Conservation (phyloP, 345 rosid species). For the Lepidium aucheri region DNA sequence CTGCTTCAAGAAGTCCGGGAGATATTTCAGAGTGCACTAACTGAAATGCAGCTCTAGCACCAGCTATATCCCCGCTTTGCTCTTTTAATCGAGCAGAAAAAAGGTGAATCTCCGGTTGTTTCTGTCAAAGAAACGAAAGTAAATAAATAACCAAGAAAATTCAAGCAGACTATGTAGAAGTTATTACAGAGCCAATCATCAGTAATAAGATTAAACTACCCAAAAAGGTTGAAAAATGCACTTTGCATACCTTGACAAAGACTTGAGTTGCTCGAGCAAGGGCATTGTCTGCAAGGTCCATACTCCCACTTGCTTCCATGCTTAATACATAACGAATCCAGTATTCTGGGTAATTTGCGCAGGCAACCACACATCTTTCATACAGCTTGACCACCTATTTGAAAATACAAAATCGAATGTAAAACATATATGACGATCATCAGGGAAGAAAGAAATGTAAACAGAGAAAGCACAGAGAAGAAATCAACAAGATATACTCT, state of each 20-base stretch:
- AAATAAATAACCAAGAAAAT: background rate
- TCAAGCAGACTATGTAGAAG: background rate
- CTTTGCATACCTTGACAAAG: slow-evolving; percentile 77
- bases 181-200: background rate
- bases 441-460: slow-evolving; percentile 13
- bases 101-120: slow-evolving; percentile 88
- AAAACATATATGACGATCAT: background rate
- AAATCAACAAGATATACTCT: slow-evolving; percentile 87
- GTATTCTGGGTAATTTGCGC: slow-evolving; percentile 90
- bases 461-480: slow-evolving; percentile 55
- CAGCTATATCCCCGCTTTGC: slow-evolving; percentile 68
- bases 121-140: slow-evolving; percentile 38
- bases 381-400: slow-evolving; percentile 81
- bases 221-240: background rate
- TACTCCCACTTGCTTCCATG: slow-evolving; percentile 71
- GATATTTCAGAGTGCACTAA: slow-evolving; percentile 78
- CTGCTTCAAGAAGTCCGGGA: slow-evolving; percentile 94
- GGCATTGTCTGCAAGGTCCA: slow-evolving; percentile 86
- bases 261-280: slow-evolving; percentile 90
- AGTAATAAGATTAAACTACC: background rate
- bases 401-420: slow-evolving; percentile 15
- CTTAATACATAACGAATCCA: slow-evolving; percentile 84
- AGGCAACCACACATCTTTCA: slow-evolving; percentile 93
- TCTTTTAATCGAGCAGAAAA: slow-evolving; percentile 87
- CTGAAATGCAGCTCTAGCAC: slow-evolving; percentile 88